Conservation (phyloP, 768 basidiomycete species). For the Calocera viscosa region DNA sequence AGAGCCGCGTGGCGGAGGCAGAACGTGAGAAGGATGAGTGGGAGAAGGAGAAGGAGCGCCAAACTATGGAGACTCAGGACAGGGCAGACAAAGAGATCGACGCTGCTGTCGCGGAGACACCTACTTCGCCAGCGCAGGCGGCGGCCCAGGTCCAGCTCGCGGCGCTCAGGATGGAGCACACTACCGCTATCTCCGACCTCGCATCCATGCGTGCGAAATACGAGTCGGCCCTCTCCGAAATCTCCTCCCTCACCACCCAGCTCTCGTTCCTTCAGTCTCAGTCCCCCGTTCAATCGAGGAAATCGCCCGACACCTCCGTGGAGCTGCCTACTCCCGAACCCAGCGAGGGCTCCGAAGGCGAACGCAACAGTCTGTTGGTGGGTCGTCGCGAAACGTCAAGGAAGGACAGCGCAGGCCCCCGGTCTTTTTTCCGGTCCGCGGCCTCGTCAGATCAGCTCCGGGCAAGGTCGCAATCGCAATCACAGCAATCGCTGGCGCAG, state of each 20-base stretch:
- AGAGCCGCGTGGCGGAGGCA: conserved; percentile 67
- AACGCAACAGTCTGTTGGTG: neutral
- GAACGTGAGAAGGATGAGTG: conserved; percentile 57
- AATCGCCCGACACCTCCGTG: neutral
- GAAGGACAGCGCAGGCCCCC: conserved; percentile 35
- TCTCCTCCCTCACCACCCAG: conserved; percentile 85
- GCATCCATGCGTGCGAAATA: conserved; percentile 71
- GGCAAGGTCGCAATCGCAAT: conserved; percentile 85
- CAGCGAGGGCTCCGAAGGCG: neutral
- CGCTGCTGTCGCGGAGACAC: conserved; percentile 20
- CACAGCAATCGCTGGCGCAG: conserved; percentile 86
- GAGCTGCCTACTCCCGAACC: neutral
- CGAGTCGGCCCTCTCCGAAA: conserved; percentile 76
- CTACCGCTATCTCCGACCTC: conserved; percentile 65
- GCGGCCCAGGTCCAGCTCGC: conserved; percentile 50
- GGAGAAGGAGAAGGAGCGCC: conserved; percentile 49
- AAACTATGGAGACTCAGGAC: conserved; percentile 32
- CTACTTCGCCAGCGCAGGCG: conserved; percentile 27
- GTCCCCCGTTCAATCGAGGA: conserved; percentile 27
- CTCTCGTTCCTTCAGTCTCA: conserved; percentile 38
- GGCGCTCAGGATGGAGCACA: conserved; percentile 68
- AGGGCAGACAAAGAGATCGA: conserved; percentile 17
- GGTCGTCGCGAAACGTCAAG: neutral
- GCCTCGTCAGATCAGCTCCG: conserved; percentile 79
- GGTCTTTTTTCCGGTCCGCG: conserved; percentile 80